A percentile compares a stretch with the other conserved stretches of the same genome.
phyloP scores from a whole-genome alignment of 768 basidiomycete species.

The Lactifluus subvellereus region DNA sequence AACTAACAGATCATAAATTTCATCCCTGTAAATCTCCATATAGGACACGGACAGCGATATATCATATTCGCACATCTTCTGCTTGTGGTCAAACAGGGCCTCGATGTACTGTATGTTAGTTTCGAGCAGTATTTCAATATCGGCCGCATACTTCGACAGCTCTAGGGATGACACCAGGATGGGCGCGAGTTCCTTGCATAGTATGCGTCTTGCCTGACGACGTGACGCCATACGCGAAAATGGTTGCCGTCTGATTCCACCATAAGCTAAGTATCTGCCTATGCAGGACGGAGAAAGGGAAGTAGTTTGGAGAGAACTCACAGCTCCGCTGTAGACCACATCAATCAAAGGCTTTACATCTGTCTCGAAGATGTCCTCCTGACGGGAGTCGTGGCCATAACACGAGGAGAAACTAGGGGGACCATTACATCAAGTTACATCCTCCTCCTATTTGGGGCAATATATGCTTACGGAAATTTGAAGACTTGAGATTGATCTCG shows the following conservation, averaged over 20 bases:
- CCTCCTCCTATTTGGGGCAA: background rate
- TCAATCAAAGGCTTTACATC: slow-evolving; percentile 78
- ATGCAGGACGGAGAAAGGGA: background rate
- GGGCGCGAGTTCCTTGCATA: slow-evolving; percentile 71
- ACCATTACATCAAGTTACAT: background rate
- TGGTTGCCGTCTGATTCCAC: slow-evolving; percentile 61
- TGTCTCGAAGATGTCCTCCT: slow-evolving; percentile 69
- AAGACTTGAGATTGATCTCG: slow-evolving; percentile 64
- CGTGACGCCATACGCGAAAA: slow-evolving; percentile 89
- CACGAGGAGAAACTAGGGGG: slow-evolving; percentile 60
- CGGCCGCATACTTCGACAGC: slow-evolving; percentile 55
- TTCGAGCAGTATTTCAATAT: background rate
- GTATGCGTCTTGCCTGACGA: slow-evolving; percentile 91
- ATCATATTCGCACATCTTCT: slow-evolving; percentile 29
- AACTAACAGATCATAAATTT: slow-evolving; percentile 82
- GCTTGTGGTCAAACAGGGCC: slow-evolving; percentile 19
- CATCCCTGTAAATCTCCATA: slow-evolving; percentile 91
- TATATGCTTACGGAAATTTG: slow-evolving; percentile 59
- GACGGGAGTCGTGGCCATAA: slow-evolving; percentile 63
- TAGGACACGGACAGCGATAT: slow-evolving; percentile 60
- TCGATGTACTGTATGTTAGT: background rate
- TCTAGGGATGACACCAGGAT: slow-evolving; percentile 84
- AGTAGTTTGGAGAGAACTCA: slow-evolving; percentile 34
- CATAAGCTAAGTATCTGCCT: background rate
- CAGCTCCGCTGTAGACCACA: slow-evolving; percentile 69